Conservation (phyloP, 805 yeast genomes). For the Wickerhamomyces pijperi region DNA sequence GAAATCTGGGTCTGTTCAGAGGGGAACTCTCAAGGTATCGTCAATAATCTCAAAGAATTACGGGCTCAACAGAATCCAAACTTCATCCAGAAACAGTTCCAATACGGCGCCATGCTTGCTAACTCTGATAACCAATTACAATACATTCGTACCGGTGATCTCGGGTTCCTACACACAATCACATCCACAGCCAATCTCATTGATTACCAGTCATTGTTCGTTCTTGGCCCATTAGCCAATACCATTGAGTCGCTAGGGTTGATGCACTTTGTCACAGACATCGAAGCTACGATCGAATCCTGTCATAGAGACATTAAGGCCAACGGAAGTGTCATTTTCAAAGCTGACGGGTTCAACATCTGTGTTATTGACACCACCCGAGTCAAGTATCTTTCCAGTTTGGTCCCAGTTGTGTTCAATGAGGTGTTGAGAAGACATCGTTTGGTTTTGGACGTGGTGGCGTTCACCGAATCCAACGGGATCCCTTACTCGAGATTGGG, state of each 20-base stretch:
- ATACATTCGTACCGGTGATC: constrained; percentile 84
- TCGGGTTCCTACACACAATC: constrained; percentile 83
- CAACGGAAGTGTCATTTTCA: constrained; percentile 66
- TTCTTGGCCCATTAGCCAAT: constrained; percentile 72
- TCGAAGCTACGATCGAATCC: constrained; percentile 57
- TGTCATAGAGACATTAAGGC: constrained; percentile 31
- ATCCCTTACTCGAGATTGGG: constrained; percentile 66
- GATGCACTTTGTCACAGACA: constrained; percentile 81
- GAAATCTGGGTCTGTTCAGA: constrained; percentile 96
- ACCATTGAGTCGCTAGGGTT: constrained; percentile 88
- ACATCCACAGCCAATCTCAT: constrained; percentile 24
- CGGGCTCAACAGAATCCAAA: too few species aligned
- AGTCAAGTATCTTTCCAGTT: constrained; percentile 44
- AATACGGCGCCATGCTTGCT: constrained; percentile 51
- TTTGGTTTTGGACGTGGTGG: constrained; percentile 70
- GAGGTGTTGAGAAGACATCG: constrained; percentile 74
- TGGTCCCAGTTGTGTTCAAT: constrained; percentile 77
- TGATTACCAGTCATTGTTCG: constrained; percentile 67
- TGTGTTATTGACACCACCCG: constrained; percentile 59
- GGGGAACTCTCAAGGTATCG: constrained; percentile 53
- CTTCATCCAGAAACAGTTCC: constrained; percentile 20
- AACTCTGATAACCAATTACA: constrained; percentile 36
- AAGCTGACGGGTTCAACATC: constrained; percentile 70
- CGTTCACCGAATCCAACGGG: constrained; percentile 55
- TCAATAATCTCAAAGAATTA: constrained; percentile 30